Evolutionary conservation across 164 flowering plant species (phyloP).

Genomic region (Echeveria elegans): DNA sequence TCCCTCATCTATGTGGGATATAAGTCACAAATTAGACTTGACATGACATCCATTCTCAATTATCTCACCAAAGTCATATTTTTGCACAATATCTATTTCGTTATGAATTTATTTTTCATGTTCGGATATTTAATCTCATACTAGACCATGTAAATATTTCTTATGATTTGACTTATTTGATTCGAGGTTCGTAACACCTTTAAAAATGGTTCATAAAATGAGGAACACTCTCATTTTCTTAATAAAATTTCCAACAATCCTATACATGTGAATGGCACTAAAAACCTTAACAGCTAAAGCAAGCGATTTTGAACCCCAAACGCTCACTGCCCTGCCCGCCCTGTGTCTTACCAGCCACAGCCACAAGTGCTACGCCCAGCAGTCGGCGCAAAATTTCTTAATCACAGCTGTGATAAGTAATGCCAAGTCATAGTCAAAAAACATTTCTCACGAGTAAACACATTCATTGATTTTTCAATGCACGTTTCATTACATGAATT

Average conservation of each 20-base stretch:
- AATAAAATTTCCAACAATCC: neutral
- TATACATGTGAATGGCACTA: neutral
- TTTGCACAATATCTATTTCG: no score
- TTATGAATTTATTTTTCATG: no score
- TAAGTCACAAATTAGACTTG: no score
- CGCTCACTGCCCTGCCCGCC: neutral
- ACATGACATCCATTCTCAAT: no score
- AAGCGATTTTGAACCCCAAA: neutral
- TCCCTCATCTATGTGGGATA: no score
- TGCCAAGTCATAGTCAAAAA: neutral
- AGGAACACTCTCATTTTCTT: no score
- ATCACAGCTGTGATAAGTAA: neutral
- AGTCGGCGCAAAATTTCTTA: neutral
- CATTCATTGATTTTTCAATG: neutral
- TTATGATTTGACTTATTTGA: no score
- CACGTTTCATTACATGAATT: neutral
- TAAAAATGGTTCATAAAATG: no score
- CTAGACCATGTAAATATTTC: no score
- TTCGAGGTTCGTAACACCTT: no score
- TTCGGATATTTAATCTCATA: no score
- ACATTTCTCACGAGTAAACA: neutral
- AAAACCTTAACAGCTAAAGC: neutral
- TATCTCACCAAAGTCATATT: no score
- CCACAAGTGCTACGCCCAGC: neutral
- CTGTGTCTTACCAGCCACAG: neutral